Conservation (phyloP, 2,329 filamentous ascomycete genomes). For the Exophiala oligosperma region DNA sequence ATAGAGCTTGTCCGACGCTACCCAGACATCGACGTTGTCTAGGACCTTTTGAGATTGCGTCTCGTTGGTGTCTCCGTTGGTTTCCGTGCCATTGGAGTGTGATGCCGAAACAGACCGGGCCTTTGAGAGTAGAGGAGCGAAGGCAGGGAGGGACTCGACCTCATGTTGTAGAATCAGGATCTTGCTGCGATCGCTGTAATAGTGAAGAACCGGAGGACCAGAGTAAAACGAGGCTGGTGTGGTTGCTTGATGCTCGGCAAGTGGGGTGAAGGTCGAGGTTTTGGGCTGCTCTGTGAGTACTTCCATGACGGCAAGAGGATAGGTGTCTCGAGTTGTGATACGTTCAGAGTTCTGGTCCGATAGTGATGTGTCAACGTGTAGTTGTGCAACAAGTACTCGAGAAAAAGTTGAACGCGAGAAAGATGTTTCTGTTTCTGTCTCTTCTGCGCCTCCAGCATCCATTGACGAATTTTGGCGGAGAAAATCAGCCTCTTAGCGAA, state of each 20-base stretch:
- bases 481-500: too few relatives aligned
- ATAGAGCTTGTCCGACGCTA: slow-evolving; percentile 50
- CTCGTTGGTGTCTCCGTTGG: slow-evolving; percentile 16
- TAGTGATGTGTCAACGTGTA: too few relatives aligned
- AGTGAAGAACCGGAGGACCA: slow-evolving; percentile 48
- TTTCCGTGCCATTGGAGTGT: slow-evolving; percentile 20
- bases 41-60: slow-evolving; percentile 34
- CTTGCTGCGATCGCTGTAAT: slow-evolving; percentile 47
- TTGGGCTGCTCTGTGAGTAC: slow-evolving; percentile 40
- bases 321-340: too few relatives aligned
- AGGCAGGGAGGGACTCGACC: slow-evolving; percentile 35
- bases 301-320: slow-evolving; percentile 40
- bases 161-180: slow-evolving; percentile 45
- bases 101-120: slow-evolving; percentile 3
- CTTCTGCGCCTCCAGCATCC: too few relatives aligned
- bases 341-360: too few relatives aligned
- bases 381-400: too few relatives aligned
- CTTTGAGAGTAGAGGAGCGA: slow-evolving; percentile 29
- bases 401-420: too few relatives aligned
- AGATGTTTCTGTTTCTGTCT: too few relatives aligned
- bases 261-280: slow-evolving; percentile 42
- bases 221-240: slow-evolving; percentile 50
- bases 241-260: slow-evolving; percentile 48
- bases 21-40: slow-evolving; percentile 45
- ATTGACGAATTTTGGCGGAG: too few relatives aligned